A percentile compares a stretch with the other conserved stretches of the same genome.
Conservation (phyloP, 2,329 filamentous ascomycete genomes). For the Helminthosporium solani region DNA sequence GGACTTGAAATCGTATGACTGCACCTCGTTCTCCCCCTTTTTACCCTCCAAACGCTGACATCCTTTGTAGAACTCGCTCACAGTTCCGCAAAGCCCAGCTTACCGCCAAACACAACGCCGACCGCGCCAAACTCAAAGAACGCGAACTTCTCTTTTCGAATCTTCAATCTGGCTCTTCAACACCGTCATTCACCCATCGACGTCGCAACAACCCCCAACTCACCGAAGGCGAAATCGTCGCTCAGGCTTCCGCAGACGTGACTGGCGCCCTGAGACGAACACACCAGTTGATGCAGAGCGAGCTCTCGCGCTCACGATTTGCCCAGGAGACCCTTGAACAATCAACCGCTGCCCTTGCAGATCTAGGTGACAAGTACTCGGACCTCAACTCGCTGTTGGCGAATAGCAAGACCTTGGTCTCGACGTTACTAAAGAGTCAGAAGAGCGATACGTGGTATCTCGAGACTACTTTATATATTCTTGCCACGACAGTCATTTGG, state of each 20-base stretch:
- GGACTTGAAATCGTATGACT: constrained; percentile 69
- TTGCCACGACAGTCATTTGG: constrained; percentile 77
- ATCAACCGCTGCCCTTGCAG: constrained; percentile 77
- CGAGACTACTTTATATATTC: constrained; percentile 81
- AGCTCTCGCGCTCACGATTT: constrained; percentile 83
- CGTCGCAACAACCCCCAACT: constrained; percentile 48
- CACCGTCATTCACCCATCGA: constrained; percentile 38
- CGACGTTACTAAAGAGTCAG: constrained; percentile 77
- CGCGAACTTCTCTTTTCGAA: constrained; percentile 72
- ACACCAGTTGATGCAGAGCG: constrained; percentile 80
- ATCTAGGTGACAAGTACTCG: constrained; percentile 78
- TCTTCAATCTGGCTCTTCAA: constrained; percentile 51
- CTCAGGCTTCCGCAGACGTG: constrained; percentile 78
- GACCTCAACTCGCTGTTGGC: constrained; percentile 75
- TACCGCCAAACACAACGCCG: constrained; percentile 71
- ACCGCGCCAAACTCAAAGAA: constrained; percentile 72
- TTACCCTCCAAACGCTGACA: constrained; percentile 6
- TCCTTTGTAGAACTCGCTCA: constrained; percentile 53
- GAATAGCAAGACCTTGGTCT: constrained; percentile 72
- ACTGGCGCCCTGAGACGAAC: constrained; percentile 81
- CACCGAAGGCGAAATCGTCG: constrained; percentile 69
- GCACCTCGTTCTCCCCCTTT: no score
- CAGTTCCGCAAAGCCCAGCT: constrained; percentile 82
- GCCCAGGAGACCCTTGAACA: constrained; percentile 85
- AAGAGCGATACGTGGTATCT: constrained; percentile 99